Conservation (phyloP, 176 grass and related monocot genomes). For the Oryza australiensis region DNA sequence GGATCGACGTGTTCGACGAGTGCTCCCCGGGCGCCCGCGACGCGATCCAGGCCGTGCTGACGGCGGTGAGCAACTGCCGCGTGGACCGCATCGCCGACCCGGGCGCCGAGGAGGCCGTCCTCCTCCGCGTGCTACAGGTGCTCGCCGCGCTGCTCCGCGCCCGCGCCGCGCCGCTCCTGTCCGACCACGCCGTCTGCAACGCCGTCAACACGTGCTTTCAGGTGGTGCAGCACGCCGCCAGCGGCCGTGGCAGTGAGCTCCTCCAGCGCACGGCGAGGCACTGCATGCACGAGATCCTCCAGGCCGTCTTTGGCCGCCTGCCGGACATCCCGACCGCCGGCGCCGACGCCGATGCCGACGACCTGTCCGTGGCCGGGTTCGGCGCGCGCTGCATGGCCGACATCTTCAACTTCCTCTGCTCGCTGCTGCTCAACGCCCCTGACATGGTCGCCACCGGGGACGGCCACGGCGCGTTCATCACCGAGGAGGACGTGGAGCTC, state of each 20-base stretch:
- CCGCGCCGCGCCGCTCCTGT: constrained; percentile 64
- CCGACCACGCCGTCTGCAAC: constrained; percentile 71
- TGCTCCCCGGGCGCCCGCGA: constrained; percentile 76
- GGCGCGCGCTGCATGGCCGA: constrained; percentile 82
- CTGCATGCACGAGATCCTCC: constrained; percentile 83
- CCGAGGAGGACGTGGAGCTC: constrained; percentile 84
- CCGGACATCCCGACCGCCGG: constrained; percentile 48
- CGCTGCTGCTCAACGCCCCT: constrained; percentile 61
- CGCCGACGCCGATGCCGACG: constrained; percentile 18
- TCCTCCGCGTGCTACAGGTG: constrained; percentile 84
- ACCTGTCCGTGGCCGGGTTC: constrained; percentile 46
- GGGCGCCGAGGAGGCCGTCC: constrained; percentile 74
- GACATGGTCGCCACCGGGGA: constrained; percentile 57
- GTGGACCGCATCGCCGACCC: constrained; percentile 67
- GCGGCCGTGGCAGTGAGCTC: constrained; percentile 60
- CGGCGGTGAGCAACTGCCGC: constrained; percentile 62
- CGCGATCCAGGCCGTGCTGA: constrained; percentile 65
- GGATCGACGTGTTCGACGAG: constrained; percentile 85
- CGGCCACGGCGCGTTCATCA: constrained; percentile 54
- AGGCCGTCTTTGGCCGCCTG: constrained; percentile 66
- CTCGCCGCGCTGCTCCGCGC: constrained; percentile 54
- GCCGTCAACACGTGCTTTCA: constrained; percentile 92
- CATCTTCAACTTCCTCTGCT: constrained; percentile 89
- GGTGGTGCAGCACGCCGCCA: constrained; percentile 77
- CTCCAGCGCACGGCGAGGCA: constrained; percentile 77